These are phyloP conservation scores for Avena eriantha DNA, from an alignment of 176 grass and related monocot genomes.

Conservation along the genomic window DNA sequence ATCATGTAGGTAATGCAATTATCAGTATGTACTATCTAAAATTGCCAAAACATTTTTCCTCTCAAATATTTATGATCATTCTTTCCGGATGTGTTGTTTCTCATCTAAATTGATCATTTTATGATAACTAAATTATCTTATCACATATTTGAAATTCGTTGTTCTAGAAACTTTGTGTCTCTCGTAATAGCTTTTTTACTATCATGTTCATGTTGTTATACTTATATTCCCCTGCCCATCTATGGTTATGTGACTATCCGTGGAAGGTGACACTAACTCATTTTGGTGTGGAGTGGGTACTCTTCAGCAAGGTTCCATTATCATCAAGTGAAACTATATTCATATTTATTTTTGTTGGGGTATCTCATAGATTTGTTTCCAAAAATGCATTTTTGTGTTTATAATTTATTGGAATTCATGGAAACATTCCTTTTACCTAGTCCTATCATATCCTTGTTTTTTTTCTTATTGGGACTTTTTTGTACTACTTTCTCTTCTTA, in stretches of 20 bases:
- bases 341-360: neutral
- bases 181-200: no score
- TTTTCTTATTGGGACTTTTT: neutral
- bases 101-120: no score
- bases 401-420: neutral
- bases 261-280: neutral
- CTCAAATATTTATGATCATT: no score
- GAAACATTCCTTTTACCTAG: neutral
- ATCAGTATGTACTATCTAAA: no score
- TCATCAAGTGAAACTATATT: neutral
- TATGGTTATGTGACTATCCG: neutral
- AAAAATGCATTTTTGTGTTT: neutral
- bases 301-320: neutral
- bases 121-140: no score
- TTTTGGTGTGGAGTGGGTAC: neutral
- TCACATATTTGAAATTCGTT: no score
- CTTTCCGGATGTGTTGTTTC: no score
- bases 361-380: neutral
- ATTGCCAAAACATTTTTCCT: no score
- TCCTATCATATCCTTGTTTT: neutral
- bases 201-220: no score
- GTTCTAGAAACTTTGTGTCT: no score
- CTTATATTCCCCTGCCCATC: no score
- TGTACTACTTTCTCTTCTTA: neutral
- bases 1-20: no score